Conservation (phyloP, 2,329 filamentous ascomycete genomes). For the Paramyrothecium roridum region DNA sequence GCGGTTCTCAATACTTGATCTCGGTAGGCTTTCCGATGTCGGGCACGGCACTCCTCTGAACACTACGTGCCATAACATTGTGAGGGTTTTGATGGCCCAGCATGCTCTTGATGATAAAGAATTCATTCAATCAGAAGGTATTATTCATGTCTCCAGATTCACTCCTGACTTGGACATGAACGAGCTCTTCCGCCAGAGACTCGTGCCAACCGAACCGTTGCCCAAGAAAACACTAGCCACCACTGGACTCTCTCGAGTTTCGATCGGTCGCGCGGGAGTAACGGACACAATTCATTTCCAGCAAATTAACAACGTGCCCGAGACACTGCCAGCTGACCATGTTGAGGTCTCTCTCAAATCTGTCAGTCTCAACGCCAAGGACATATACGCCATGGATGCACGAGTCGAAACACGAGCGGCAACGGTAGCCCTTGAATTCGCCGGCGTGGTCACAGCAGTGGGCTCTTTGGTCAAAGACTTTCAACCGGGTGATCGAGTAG, state of each 20-base stretch:
- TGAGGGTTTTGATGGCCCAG: background rate
- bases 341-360: background rate
- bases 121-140: background rate
- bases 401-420: constrained; percentile 17
- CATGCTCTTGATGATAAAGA: constrained; percentile 1
- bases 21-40: background rate
- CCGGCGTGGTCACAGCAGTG: constrained; percentile 17
- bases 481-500: constrained; percentile 21
- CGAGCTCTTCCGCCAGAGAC: constrained; percentile 5
- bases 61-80: background rate
- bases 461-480: constrained; percentile 12
- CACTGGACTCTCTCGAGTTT: constrained; percentile 10
- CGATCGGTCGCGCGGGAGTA: constrained; percentile 6
- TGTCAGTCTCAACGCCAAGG: constrained; percentile 18
- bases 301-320: constrained; percentile 3
- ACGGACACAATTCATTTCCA: constrained; percentile 16
- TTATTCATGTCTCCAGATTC: constrained; percentile 15
- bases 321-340: constrained; percentile 5
- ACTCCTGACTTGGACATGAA: constrained; percentile 15
- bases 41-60: background rate
- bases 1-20: background rate
- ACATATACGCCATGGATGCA: constrained; percentile 20
- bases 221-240: background rate
- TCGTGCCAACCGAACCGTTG: background rate
- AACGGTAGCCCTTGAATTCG: constrained; percentile 16